Base-by-base conservation (phyloP, 805 yeast genomes). In the Candida germanica region DNA sequence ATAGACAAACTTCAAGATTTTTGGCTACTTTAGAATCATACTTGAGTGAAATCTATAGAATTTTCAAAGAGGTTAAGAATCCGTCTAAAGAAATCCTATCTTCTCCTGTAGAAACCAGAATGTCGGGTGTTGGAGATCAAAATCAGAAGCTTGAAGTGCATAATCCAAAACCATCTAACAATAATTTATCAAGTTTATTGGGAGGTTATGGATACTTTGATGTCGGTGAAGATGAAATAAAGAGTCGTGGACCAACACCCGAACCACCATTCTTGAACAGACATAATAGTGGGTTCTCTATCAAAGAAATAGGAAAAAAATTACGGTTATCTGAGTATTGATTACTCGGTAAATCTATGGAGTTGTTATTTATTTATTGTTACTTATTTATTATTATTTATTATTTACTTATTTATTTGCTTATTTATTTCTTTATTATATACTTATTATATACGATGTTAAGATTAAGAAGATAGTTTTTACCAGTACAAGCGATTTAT, bases 181-280 rank as follows among this genome's bases (percentile, higher is more conserved):
- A 26, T 30, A 41, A 52, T 23, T 36, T 52, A 44, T 62, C 44
- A 46, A 63, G 51, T 47, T 72, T 58, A 35, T 53, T 77, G 35
- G 82, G 82, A 21, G 82, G 81, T 2, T 77, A 77, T 47, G 80
- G 79, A 26, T 77, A 75, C 46, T 77, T 77, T 43, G 81, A 77
- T 51, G 73, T 75, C 56, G 77, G 74, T 2, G 78, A 75, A 10
- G 66, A 75, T 28, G 70, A 67, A 29, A 60, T 67, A 17, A 64
- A 77, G 47, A 73, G 79, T 1, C 64, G 83, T 38, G 83, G 81
- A 6, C 70, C 70, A 12, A 66, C 75, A 3, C 82, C 83, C 2
- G 82, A 74, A 47, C 80, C 80, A 1, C 67, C 69, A 14, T 63
- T 61, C 54, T 58, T 57, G 46, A 53, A 59, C 38, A 57, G 66